Evolutionary conservation across 257 asterid genomes (phyloP), one percentile per base, ranked within the genome.

Genomic region (Nemophila menziesii): DNA sequence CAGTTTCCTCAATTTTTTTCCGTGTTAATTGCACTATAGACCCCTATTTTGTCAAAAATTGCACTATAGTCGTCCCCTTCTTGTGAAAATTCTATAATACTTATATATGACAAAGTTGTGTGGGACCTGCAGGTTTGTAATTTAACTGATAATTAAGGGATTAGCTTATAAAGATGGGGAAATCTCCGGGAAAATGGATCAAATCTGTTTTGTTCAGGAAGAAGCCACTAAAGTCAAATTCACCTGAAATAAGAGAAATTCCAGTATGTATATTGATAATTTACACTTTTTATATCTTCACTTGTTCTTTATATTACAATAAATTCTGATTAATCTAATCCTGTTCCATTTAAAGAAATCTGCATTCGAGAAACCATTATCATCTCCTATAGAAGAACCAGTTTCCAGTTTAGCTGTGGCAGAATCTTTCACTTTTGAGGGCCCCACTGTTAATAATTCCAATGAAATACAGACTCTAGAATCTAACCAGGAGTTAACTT

Each of bases 141-240:
- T 39, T 39, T 39, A 39, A 16, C 3, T 39, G 19, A 39, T 16
- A 4, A 19, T 39, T 34, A 38, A 18, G 34, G 22, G 38, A 13
- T 48, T 52, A 51, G 40, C 26, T 43, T 51, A 14, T 33, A 14
- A 42, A 14, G 27, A 79, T 79, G 92, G 82, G 86, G 45, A 79
- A 64, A 51, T 75, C 92, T 69, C 82, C 86, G 11, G 86, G 73
- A 54, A 75, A 75, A 57, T 79, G 82, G 86, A 60, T 75, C 61
- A 72, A 64, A 54, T 50, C 70, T 19, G 45, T 74, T 21, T 58
- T 71, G 18, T 57, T 67, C 49, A 67, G 80, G 44, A 72, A 61
- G 49, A 79, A 60, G 65, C 33, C 61, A 14, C 55, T 73, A n/a
- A 75, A 69, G 47, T 57, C 79, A 19, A 59, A 45, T 52, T 33